These are phyloP conservation scores for Hymenoscyphus albidus DNA, from an alignment of 2,329 filamentous ascomycete genomes.

Conservation along the genomic window DNA sequence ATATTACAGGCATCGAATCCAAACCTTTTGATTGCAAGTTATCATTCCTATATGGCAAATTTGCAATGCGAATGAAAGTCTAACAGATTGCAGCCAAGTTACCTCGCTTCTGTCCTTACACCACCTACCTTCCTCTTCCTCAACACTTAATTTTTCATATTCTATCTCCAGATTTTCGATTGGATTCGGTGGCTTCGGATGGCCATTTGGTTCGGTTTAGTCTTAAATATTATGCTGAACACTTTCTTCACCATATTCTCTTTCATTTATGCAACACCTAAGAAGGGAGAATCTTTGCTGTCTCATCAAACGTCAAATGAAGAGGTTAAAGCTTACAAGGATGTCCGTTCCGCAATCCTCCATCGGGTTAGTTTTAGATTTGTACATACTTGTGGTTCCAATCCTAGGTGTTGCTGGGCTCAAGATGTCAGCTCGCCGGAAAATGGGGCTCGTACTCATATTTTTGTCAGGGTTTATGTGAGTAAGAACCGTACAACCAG, in stretches of 20 bases:
- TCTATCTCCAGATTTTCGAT: not conserved
- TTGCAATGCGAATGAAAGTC: not conserved
- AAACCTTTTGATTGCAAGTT: not conserved
- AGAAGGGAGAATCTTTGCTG: not conserved
- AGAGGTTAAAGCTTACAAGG: not conserved
- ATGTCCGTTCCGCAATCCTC: not conserved
- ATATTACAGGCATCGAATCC: too few species aligned
- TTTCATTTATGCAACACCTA: not conserved
- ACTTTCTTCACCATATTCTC: not conserved
- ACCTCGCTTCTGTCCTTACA: not conserved
- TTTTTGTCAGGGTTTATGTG: not conserved
- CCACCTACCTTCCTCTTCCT: not conserved
- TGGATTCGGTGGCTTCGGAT: not conserved
- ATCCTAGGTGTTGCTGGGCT: not conserved
- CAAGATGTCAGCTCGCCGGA: not conserved
- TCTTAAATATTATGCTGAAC: not conserved
- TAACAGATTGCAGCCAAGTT: not conserved
- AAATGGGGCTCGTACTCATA: not conserved
- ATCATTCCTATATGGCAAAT: not conserved
- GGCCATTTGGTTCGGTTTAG: not conserved
- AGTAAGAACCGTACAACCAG: too few species aligned
- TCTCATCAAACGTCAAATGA: not conserved
- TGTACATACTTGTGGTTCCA: not conserved
- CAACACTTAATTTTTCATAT: not conserved
- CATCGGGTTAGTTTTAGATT: not conserved